These are phyloP conservation scores for Colletotrichum trifolii DNA, from an alignment of 2,329 filamentous ascomycete species.

Conservation along the genomic window DNA sequence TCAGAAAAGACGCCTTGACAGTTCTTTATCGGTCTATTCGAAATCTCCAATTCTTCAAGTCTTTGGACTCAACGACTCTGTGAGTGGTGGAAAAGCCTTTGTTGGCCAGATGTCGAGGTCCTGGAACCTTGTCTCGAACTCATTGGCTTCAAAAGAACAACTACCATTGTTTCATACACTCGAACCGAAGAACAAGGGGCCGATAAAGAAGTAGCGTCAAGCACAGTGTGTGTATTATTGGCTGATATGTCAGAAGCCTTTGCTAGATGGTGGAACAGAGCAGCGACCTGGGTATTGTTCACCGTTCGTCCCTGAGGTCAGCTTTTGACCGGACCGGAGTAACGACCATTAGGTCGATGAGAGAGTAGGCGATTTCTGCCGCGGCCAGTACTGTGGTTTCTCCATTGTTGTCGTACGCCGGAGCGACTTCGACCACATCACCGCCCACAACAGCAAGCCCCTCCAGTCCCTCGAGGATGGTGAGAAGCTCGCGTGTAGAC, in stretches of 20 bases:
- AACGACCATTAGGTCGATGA: constrained; percentile 73
- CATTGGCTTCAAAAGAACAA: too few species aligned
- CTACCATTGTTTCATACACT: too few species aligned
- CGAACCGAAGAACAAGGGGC: too few species aligned
- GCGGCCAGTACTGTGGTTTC: constrained; percentile 80
- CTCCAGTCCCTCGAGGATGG: constrained; percentile 77
- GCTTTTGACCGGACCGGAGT: constrained; percentile 42
- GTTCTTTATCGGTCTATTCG: background rate
- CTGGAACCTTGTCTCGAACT: too few species aligned
- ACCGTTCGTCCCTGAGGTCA: background rate
- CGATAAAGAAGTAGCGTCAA: too few species aligned
- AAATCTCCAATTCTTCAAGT: too few species aligned
- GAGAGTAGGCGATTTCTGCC: constrained; percentile 78
- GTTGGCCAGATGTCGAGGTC: too few species aligned
- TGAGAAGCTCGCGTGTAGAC: constrained; percentile 81
- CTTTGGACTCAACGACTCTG: too few species aligned
- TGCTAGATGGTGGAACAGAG: too few species aligned
- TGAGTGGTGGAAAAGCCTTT: too few species aligned
- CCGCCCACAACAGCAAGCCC: constrained; percentile 79
- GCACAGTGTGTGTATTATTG: too few species aligned
- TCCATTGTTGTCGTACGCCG: constrained; percentile 78
- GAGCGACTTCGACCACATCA: constrained; percentile 84
- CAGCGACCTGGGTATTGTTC: background rate
- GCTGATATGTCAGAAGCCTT: too few species aligned
- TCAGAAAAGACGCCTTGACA: background rate